phyloP scores from a whole-genome alignment of 2,329 filamentous ascomycete genomes.

The Paracoccidioides brasiliensis region DNA sequence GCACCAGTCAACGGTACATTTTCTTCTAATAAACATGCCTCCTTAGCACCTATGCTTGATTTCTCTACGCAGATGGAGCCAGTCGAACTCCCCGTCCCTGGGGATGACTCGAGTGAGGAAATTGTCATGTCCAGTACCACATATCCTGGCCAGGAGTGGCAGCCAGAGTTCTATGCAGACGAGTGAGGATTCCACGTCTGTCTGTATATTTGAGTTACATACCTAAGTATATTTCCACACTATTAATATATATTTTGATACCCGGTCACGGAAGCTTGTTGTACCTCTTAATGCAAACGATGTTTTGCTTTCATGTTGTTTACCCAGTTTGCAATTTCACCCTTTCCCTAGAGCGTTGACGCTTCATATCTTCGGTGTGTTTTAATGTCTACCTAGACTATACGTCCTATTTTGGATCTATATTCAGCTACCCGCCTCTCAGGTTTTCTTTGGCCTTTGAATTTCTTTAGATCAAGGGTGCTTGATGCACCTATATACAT shows the following conservation, averaged over 20 bases:
- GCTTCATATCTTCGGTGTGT: neutral
- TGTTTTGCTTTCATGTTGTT: neutral
- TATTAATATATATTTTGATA: neutral
- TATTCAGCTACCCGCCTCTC: neutral
- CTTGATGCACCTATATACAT: neutral
- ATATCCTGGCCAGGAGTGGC: slow-evolving; percentile 38
- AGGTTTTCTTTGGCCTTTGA: neutral
- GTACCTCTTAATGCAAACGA: neutral
- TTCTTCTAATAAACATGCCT: neutral
- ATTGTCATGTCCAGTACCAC: slow-evolving; percentile 37
- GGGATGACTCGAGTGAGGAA: slow-evolving; percentile 32
- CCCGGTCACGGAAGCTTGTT: neutral
- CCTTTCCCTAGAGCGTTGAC: neutral
- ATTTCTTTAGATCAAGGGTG: neutral
- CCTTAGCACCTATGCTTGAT: neutral
- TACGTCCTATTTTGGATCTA: neutral
- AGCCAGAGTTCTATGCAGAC: slow-evolving; percentile 14
- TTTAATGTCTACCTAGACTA: neutral
- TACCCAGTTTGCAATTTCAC: neutral
- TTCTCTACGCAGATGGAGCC: slow-evolving; percentile 17
- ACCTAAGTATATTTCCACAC: neutral
- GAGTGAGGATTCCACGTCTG: neutral
- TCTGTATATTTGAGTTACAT: neutral
- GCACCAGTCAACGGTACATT: neutral
- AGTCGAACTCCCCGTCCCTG: slow-evolving; percentile 22